These are phyloP conservation scores for Kuraishia borneana DNA, from an alignment of 805 yeast species.

Conservation along the genomic window DNA sequence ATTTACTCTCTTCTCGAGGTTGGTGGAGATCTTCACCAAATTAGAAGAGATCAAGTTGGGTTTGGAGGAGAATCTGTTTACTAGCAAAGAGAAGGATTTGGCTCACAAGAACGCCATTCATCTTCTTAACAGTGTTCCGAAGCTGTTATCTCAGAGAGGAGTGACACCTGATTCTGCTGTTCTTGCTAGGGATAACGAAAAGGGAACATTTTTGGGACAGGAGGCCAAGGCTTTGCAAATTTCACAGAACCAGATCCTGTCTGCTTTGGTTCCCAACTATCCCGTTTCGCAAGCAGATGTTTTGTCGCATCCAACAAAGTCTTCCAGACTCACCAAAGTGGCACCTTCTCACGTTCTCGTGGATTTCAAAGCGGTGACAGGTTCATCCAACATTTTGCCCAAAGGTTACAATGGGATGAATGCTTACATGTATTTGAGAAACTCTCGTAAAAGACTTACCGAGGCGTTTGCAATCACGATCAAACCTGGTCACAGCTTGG, in stretches of 20 bases:
- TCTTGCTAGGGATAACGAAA: conserved; percentile 46
- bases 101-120: conserved; percentile 42
- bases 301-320: conserved; percentile 25
- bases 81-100: conserved; percentile 35
- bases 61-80: conserved; percentile 37
- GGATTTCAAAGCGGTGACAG: conserved; percentile 61
- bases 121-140: conserved; percentile 47
- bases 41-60: conserved; percentile 49
- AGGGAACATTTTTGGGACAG: conserved; percentile 40
- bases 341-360: conserved; percentile 61
- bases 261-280: conserved; percentile 64
- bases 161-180: conserved; percentile 52
- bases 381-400: conserved; percentile 48
- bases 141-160: conserved; percentile 36
- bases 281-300: conserved; percentile 26
- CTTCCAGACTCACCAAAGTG: conserved; percentile 34
- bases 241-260: conserved; percentile 56
- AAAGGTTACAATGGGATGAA: conserved; percentile 61
- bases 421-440: conserved; percentile 63
- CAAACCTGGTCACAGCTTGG: conserved; percentile 41
- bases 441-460: conserved; percentile 50
- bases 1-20: conserved; percentile 46
- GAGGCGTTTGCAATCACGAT: conserved; percentile 72
- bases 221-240: conserved; percentile 29
- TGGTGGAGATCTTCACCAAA: conserved; percentile 39